Evolutionary conservation across 129 eudicot species (phyloP).

Genomic region (Flaveria bidentis): DNA sequence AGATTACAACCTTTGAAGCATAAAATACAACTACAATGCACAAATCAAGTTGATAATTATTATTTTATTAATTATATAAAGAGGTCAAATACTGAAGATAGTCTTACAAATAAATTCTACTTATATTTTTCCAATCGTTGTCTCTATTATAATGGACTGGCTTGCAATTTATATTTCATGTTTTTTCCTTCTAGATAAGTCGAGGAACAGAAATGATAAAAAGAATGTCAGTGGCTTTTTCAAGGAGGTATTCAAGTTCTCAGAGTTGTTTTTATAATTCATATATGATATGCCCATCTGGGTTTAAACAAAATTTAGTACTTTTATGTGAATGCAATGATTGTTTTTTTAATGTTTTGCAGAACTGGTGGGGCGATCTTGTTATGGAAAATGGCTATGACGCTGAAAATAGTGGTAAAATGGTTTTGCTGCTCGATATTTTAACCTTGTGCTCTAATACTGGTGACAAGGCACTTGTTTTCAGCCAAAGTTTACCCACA

Average conservation of each 20-base stretch:
- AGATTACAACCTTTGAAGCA: no score
- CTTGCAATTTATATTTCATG: constrained; percentile 7
- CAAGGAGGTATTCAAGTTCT: constrained; percentile 53
- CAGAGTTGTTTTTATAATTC: neutral
- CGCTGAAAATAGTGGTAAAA: constrained; percentile 84
- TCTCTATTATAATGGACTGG: constrained; percentile 15
- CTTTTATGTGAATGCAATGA: neutral
- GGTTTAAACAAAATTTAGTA: neutral
- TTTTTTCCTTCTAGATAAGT: constrained; percentile 54
- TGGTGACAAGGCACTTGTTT: constrained; percentile 86
- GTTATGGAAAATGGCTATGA: constrained; percentile 56
- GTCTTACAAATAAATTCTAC: neutral
- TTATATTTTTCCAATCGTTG: neutral
- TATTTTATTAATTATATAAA: neutral
- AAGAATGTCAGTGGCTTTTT: constrained; percentile 67
- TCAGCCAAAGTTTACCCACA: constrained; percentile 90
- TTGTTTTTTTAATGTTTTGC: constrained; percentile 12
- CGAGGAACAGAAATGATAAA: constrained; percentile 43
- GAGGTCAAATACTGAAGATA: neutral
- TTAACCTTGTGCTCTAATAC: constrained; percentile 58
- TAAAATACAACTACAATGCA: no score
- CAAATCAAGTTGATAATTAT: no score
- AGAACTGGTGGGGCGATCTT: constrained; percentile 99
- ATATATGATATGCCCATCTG: neutral
- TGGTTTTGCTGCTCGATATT: constrained; percentile 90